Base-by-base conservation (phyloP, 75 land plant genomes). In the Pseudotsuga menziesii region DNA sequence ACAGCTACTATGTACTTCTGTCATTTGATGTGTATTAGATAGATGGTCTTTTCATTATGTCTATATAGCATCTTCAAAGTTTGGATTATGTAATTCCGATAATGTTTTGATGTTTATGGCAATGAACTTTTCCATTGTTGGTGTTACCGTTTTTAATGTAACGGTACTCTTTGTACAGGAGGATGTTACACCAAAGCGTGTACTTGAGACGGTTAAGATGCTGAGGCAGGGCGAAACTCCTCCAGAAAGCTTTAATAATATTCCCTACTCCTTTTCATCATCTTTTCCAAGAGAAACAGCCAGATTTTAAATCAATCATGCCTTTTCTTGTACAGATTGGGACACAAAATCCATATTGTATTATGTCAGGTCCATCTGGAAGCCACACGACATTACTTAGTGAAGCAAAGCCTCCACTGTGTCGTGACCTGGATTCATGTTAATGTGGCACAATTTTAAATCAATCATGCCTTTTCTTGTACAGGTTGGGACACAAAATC, bases 401-500 rank as follows among this genome's bases (percentile, higher is more conserved):
- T n/a, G n/a, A n/a, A n/a, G n/a, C n/a, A n/a, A n/a, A n/a, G n/a
- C n/a, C n/a, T n/a, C n/a, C n/a, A n/a, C n/a, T n/a, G n/a, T n/a
- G n/a, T n/a, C n/a, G n/a, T n/a, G n/a, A n/a, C n/a, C n/a, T n/a
- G n/a, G n/a, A n/a, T n/a, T n/a, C n/a, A n/a, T n/a, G n/a, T n/a
- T n/a, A n/a, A n/a, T n/a, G n/a, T n/a, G n/a, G n/a, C n/a, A n/a
- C n/a, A n/a, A n/a, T n/a, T n/a, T n/a, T n/a, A n/a, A n/a, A n/a
- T n/a, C n/a, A n/a, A n/a, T n/a, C n/a, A n/a, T n/a, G n/a, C n/a
- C n/a, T n/a, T n/a, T n/a, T n/a, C n/a, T n/a, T n/a, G n/a, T 77
- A 78, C 92, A 94, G 98, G 86, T 70, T 76, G 99, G 99, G 39
- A 97, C 99, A 16, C 99, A 97, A 80, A 88, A 97, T 76, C 90